A percentile compares a stretch with the other conserved stretches of the same genome.
Evolutionary conservation across 2,329 filamentous ascomycete genomes (phyloP).

Genomic region (Lasiodiplodia theobromae): DNA sequence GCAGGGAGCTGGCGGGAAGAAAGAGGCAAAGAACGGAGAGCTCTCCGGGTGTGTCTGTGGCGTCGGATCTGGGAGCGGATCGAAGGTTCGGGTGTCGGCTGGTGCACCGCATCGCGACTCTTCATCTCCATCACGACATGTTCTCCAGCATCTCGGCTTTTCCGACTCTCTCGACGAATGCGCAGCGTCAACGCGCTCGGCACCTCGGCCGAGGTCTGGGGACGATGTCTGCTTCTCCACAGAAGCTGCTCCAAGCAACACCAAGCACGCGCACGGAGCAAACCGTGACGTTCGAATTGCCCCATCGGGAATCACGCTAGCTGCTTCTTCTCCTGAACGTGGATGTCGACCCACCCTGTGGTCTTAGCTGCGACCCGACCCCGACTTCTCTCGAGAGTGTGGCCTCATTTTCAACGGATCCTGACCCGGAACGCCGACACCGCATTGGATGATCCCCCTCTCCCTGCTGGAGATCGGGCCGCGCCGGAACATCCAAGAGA

Average conservation of each 20-base stretch:
- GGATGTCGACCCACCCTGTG: background rate
- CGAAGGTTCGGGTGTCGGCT: slow-evolving; percentile 9
- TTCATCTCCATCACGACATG: slow-evolving; percentile 2
- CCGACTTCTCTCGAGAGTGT: slow-evolving; percentile 24
- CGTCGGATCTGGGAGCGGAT: background rate
- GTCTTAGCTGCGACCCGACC: background rate
- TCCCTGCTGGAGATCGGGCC: slow-evolving; percentile 16
- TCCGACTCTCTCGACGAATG: background rate
- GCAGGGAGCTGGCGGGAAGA: background rate
- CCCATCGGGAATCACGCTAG: background rate
- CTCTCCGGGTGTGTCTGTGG: slow-evolving; percentile 3
- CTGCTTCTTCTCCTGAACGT: background rate
- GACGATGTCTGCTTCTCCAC: slow-evolving; percentile 5
- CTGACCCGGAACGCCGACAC: background rate
- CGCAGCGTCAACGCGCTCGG: background rate
- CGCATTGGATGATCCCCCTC: slow-evolving; percentile 15
- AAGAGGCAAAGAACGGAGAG: background rate
- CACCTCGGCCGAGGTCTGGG: slow-evolving; percentile 7
- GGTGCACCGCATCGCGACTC: background rate
- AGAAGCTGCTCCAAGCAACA: slow-evolving; percentile 1
- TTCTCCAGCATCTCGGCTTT: background rate
- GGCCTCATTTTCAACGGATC: slow-evolving; percentile 21
- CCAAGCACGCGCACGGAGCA: slow-evolving; percentile 15
- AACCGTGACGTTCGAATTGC: slow-evolving; percentile 1
- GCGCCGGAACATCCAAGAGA: background rate